Evolutionary conservation across 768 basidiomycete genomes (phyloP).

Genomic region (Suillus luteus): DNA sequence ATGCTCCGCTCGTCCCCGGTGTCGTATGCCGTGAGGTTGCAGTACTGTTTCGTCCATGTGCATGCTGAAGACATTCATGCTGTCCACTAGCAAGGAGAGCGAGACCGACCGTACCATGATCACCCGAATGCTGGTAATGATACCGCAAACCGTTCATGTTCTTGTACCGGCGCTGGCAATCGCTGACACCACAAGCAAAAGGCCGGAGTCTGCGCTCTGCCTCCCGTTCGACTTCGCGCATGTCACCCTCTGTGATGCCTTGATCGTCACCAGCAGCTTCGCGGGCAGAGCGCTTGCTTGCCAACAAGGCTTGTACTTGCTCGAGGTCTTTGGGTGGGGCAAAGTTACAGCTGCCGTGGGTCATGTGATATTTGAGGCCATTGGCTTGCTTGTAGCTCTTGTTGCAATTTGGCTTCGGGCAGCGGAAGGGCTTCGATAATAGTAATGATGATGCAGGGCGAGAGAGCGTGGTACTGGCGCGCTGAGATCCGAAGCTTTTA

Average conservation of each 20-base stretch:
- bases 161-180: conserved; percentile 89
- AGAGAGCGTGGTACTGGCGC: conserved; percentile 48
- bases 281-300: conserved; percentile 41
- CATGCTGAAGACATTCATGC: conserved; percentile 53
- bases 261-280: conserved; percentile 45
- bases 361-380: conserved; percentile 92
- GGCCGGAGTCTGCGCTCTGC: conserved; percentile 82
- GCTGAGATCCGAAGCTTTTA: conserved; percentile 32
- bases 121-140: conserved; percentile 96
- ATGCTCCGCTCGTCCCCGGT: conserved; percentile 30
- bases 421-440: conserved; percentile 84
- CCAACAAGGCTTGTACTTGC: conserved; percentile 73
- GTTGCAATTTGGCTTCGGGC: conserved; percentile 94
- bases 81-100: conserved; percentile 78
- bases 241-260: conserved; percentile 57
- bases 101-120: conserved; percentile 89
- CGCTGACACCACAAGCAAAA: conserved; percentile 87
- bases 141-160: conserved; percentile 98
- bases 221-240: conserved; percentile 77
- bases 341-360: conserved; percentile 91
- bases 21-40: conserved; percentile 35
- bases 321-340: conserved; percentile 86
- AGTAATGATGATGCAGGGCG: conserved; percentile 60
- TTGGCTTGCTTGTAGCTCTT: conserved; percentile 97
- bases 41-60: conserved; percentile 31